Percentiles rank a stretch among this genome's conserved stretches.
These are phyloP conservation scores for Myriangium duriaei DNA, from an alignment of 2,329 filamentous ascomycete species.

Conservation along the genomic window DNA sequence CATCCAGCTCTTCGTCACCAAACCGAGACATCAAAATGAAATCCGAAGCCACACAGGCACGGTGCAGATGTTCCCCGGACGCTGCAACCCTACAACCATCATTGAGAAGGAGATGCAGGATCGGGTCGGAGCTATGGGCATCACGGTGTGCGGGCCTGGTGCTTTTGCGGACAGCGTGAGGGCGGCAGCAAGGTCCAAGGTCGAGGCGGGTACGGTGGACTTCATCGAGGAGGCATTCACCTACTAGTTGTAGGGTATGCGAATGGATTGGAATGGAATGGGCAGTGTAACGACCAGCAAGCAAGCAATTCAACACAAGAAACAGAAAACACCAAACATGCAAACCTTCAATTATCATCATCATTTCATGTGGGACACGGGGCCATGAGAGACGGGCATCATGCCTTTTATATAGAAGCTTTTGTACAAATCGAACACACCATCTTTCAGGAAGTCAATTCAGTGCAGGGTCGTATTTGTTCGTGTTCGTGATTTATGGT, in stretches of 20 bases:
- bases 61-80: slow-evolving; percentile 49
- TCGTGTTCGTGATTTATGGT: no score
- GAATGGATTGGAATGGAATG: no score
- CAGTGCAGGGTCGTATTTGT: no score
- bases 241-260: slow-evolving; percentile 32
- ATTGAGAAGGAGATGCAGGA: slow-evolving; percentile 43
- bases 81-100: slow-evolving; percentile 43
- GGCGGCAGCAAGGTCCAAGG: slow-evolving; percentile 38
- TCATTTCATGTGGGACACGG: no score
- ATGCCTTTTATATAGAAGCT: no score
- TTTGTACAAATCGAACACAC: no score
- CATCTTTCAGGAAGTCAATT: no score
- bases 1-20: slow-evolving; percentile 51
- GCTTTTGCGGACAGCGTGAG: slow-evolving; percentile 51
- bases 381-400: no score
- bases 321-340: not conserved
- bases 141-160: slow-evolving; percentile 51
- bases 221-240: slow-evolving; percentile 56
- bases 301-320: slow-evolving; percentile 4
- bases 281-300: slow-evolving; percentile 2
- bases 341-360: no score
- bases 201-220: slow-evolving; percentile 43
- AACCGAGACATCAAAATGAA: slow-evolving; percentile 42
- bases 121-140: slow-evolving; percentile 46
- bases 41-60: slow-evolving; percentile 44